phyloP scores from a whole-genome alignment of 2,329 filamentous ascomycete species.

The Fusarium solani-melongenae region DNA sequence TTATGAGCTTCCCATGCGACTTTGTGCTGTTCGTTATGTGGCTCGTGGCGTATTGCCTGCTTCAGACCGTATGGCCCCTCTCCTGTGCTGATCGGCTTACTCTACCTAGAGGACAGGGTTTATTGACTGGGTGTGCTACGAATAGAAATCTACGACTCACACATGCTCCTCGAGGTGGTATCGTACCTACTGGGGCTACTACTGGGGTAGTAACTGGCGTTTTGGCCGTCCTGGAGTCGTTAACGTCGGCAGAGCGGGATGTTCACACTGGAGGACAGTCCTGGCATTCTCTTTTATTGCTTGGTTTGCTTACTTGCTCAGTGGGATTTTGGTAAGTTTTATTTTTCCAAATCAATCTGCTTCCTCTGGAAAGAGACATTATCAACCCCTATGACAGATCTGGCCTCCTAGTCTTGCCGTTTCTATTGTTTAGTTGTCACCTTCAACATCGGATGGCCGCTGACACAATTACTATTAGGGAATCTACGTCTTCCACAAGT shows the following conservation, averaged over 20 bases:
- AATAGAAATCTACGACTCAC: slow-evolving; percentile 1
- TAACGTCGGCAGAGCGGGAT: slow-evolving; percentile 23
- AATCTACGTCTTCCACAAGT: slow-evolving; percentile 17
- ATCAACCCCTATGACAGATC: background rate
- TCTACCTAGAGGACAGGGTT: too few species aligned
- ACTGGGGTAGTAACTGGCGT: slow-evolving; percentile 38
- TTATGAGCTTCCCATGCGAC: slow-evolving; percentile 41
- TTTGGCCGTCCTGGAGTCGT: slow-evolving; percentile 21
- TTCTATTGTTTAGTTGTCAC: too few species aligned
- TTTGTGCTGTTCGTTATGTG: slow-evolving; percentile 43
- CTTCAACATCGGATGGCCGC: background rate
- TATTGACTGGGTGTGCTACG: too few species aligned
- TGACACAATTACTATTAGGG: background rate
- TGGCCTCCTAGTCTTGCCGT: too few species aligned
- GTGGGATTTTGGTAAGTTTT: slow-evolving; percentile 33
- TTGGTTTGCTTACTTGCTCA: slow-evolving; percentile 33
- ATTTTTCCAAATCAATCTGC: background rate
- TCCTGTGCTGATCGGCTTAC: too few species aligned
- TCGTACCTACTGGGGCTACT: slow-evolving; percentile 43
- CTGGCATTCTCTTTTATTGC: slow-evolving; percentile 42
- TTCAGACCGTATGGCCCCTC: slow-evolving; percentile 30
- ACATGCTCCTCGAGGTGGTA: slow-evolving; percentile 37
- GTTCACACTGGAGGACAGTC: slow-evolving; percentile 35
- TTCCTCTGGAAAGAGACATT: background rate
- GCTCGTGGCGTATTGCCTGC: slow-evolving; percentile 42